Base-by-base conservation (phyloP, 352 stramenopile genomes). In the Phytophthora gonapodyides region DNA sequence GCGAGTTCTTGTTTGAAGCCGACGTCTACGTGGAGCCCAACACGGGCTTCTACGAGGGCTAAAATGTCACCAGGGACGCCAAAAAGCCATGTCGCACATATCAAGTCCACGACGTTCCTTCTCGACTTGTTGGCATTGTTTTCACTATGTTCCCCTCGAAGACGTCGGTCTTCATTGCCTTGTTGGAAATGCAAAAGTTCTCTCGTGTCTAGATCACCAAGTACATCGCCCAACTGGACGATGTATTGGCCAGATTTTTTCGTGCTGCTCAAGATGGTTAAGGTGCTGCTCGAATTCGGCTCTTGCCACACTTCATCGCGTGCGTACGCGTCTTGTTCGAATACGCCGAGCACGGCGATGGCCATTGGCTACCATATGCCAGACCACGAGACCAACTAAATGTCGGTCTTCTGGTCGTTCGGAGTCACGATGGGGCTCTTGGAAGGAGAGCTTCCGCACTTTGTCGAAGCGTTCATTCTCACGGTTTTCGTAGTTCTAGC, bases 21-120 rank as follows among this genome's bases (percentile, higher is more conserved):
- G 82, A 91, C 43, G 51, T 91, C 35, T 87, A 80, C 38, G 74
- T 87, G 19, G 72, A 91, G 45, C 67, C 89, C 34, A 85, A 91
- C 47, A 91, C 65, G 16, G 82, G 80, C 5, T 91, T 79, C 64
- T 91, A 91, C 61, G 72, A 88, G 38, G 76, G 70, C 30, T 80
- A 78, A 30, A 78, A 88, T 38, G 67, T 91, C n/a, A 77, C 70
- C 1, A 57, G 70, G 7, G 78, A 89, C 40, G 64, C 70, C 13
- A 73, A 37, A 3, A 85, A 85, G n/a, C 77, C 82, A 0, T 53
- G 76, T 1, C 2, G 57, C 6, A 80, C 89, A 91, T 45, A 11
- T 88, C 27, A 74, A 66, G 47, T 89, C 82, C n/a, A 42, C 42
- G 10, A 56, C 71, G 12, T 89, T 89, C 40, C 11, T 69, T 1